Base-by-base conservation (phyloP, 306 rosid genomes). In the Aeschynomene evenia region DNA sequence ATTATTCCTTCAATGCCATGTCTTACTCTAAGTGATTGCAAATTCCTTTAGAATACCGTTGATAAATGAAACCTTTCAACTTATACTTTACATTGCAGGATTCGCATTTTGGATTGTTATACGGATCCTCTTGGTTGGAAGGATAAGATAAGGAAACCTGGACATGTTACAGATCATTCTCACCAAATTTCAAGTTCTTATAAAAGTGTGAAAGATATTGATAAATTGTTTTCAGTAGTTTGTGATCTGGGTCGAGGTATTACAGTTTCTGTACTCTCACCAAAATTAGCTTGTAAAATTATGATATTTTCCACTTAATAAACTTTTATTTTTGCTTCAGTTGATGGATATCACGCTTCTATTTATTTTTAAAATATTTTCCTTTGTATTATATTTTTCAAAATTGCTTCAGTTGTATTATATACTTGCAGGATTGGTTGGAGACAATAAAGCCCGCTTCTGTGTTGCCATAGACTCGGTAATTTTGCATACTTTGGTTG, bases 111-210 rank as follows among this genome's bases (percentile, higher is more conserved):
- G 86, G 98, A 93, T 84, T 93, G 96, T 84, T 93, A 88, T 78
- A 80, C 96, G 2, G 98, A 93, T 81, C 97, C 98, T 77, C 97
- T 90, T 59, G 98, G 94, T 68, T 94, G 98, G 98, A 94, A 87
- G 77, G 86, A 86, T 16, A 81, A 62, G 71, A 64, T 73, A 23
- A 36, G 58, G 72, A 81, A 79, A 68, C 58, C 87, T 70, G 85
- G 62, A 73, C 68, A 61, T 49, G 40, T 31, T 37, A 49, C 14
- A 2, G 73, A 73, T 46, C 4, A 56, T 80, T 56, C 85, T 52
- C 50, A 12, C 16, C 85, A 85, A 81, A 80, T 46, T 76, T 76
- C 80, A 15, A 81, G 63, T 72, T 43, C 78, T 65, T 88, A 82
- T 78, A 83, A 71, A 77, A 76, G 79, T 21, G 82, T 88, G 82